phyloP scores from a whole-genome alignment of 176 grass and related monocot genomes.

The Puccinellia tenuiflora region DNA sequence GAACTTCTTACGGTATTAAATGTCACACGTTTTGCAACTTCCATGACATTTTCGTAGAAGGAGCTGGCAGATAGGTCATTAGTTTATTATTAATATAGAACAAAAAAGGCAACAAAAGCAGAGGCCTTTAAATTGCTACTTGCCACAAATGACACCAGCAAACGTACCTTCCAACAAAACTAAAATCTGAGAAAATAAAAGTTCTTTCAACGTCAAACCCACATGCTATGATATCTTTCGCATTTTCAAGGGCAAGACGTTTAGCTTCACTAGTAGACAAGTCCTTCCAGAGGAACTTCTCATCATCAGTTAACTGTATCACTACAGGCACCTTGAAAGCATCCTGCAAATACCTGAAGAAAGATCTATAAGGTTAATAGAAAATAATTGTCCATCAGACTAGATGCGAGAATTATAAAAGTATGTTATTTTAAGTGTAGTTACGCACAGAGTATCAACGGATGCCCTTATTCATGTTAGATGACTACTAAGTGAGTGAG shows the following conservation, averaged over 20 bases:
- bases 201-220: constrained; percentile 78
- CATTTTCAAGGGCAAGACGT: constrained; percentile 85
- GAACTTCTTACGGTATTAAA: constrained; percentile 63
- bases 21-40: constrained; percentile 74
- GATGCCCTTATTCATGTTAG: not conserved
- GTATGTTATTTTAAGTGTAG: not conserved
- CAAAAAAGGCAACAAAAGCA: not conserved
- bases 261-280: constrained; percentile 52
- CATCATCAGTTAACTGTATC: constrained; percentile 88
- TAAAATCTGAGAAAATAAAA: constrained; percentile 84
- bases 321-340: constrained; percentile 89
- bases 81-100: not conserved
- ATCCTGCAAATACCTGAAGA: constrained; percentile 77
- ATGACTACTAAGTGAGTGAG: not conserved
- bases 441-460: not conserved
- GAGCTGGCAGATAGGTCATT: constrained; percentile 35
- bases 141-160: not conserved
- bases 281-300: constrained; percentile 84
- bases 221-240: constrained; percentile 91
- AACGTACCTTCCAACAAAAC: constrained; percentile 67
- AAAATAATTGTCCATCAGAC: not conserved
- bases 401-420: not conserved
- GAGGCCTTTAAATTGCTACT: not conserved
- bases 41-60: constrained; percentile 78
- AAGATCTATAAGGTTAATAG: not conserved